Evolutionary conservation across 495 filamentous ascomycete species (phyloP), one percentile per base, ranked within the genome.

Genomic region (Chaetomium tenue): DNA sequence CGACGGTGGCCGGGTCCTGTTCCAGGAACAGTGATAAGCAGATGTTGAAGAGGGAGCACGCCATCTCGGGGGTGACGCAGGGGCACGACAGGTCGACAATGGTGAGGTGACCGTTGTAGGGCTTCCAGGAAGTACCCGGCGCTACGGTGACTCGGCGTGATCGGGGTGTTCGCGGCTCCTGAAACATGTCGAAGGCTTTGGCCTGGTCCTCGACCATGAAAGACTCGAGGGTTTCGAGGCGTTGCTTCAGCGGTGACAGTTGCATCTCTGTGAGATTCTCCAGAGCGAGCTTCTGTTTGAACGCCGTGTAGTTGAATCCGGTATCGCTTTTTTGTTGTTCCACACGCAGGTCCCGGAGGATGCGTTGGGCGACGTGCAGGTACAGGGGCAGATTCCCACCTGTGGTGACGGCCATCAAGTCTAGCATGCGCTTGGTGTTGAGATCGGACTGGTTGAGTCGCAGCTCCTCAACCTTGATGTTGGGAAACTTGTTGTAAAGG

Each of bases 41-140:
- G 44, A 91, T 87, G 63, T 89, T 85, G 71, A 91, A 92, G 0
- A 92, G 72, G 0, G 80, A 76, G 63, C 89, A 93, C 0, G 88
- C 90, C 51, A 81, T 84, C 39, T 85, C 82, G 2, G 87, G 75
- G 0, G 87, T 84, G 13, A 91, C 79, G 71, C 87, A 92, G 0
- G 89, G 88, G 70, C 88, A 90, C 0, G 84, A 88, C 8, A 93
- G 79, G 66, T 93, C 89, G 39, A 92, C 80, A 57, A 93, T 89
- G 0, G 89, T 91, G 15, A 92, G 74, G 8, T 74, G 75, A 16
- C 87, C 85, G 5, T 83, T 75, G 50, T 78, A 59, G 13, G 73
- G 71, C 5, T 37, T 60, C 78, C 76, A 79, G 54, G 72, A 59
- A 37, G 70, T 78, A 9, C 74, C 77, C 3, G 12, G 15, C 18